phyloP scores from a whole-genome alignment of 768 basidiomycete genomes.

The Tylopilus sp. region DNA sequence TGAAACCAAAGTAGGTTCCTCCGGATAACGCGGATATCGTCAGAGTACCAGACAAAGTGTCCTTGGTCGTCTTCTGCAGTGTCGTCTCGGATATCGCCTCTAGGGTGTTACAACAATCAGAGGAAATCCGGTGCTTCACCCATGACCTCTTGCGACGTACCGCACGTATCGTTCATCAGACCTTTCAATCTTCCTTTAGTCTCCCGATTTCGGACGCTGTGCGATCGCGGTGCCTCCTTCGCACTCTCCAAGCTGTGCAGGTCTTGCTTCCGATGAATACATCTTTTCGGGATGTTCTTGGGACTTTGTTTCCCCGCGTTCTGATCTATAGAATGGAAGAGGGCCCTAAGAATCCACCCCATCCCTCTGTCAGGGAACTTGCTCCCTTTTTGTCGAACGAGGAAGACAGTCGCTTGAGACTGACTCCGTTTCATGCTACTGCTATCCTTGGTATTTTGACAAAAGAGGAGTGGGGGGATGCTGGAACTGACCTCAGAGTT shows the following conservation, averaged over 20 bases:
- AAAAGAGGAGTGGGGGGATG: conserved; percentile 37
- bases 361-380: conserved; percentile 13
- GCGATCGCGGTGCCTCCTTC: conserved; percentile 40
- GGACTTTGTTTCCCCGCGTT: conserved; percentile 25
- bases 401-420: conserved; percentile 27
- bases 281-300: conserved; percentile 30
- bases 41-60: conserved; percentile 36
- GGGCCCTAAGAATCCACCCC: conserved; percentile 30
- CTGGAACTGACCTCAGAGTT: conserved; percentile 32
- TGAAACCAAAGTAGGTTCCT: conserved; percentile 30
- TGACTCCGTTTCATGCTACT: conserved; percentile 28
- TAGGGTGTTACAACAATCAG: conserved; percentile 38
- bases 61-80: conserved; percentile 45
- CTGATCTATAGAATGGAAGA: conserved; percentile 41
- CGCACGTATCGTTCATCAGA: conserved; percentile 36
- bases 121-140: conserved; percentile 48
- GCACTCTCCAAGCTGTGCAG: conserved; percentile 35
- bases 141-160: conserved; percentile 44
- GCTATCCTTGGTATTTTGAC: conserved; percentile 39
- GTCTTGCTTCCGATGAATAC: conserved; percentile 21
- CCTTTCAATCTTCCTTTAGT: conserved; percentile 42
- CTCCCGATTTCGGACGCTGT: conserved; percentile 32
- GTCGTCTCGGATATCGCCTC: conserved; percentile 44
- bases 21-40: conserved; percentile 34
- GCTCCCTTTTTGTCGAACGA: conserved; percentile 23